Evolutionary conservation across 148 eudicot genomes (phyloP), one percentile per base, ranked within the genome.

Genomic region (Vaccinium corymbosum): DNA sequence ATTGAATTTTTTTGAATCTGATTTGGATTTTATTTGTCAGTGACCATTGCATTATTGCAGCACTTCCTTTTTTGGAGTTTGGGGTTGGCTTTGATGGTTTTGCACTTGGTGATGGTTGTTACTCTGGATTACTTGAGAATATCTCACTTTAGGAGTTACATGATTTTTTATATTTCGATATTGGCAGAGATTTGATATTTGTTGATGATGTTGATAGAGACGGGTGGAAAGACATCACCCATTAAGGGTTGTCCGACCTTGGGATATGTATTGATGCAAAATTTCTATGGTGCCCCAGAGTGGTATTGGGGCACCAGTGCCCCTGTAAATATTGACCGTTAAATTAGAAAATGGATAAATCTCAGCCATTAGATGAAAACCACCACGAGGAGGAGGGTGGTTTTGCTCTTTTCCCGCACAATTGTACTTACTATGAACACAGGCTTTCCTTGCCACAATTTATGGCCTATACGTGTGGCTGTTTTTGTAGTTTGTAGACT

Each of bases 61-160:
- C 80, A 13, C 52, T 25, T 27, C 8, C 32, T 50, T n/a, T 42
- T 46, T 77, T 76, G 79, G 79, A 76, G 29, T 74, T 76, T 49
- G 32, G 55, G 29, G 56, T 49, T 22, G 32, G 57, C 56, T 20
- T 49, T 25, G 27, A n/a, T 15, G 50, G 49, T 14, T 76, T 22
- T 48, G 32, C 56, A 3, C 22, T 49, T 11, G 10, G 19, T 42
- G 78, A 42, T 17, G 17, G 12, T 17, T 49, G 10, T 35, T 25
- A 6, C 56, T 76, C 25, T 46, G 29, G 27, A 49, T n/a, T 76
- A 10, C 1, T 76, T 49, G 22, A 76, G 79, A 48, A 76, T 48
- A 76, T 1, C 2, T 48, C 2, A 76, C 6, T 0, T 20, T 49
- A 19, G 55, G 6, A 42, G 25, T 19, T 75, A 20, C 38, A 9